Percentiles rank a stretch among this genome's conserved stretches.
Conservation (phyloP, 257 asterid genomes). For the Coffea eugenioides region DNA sequence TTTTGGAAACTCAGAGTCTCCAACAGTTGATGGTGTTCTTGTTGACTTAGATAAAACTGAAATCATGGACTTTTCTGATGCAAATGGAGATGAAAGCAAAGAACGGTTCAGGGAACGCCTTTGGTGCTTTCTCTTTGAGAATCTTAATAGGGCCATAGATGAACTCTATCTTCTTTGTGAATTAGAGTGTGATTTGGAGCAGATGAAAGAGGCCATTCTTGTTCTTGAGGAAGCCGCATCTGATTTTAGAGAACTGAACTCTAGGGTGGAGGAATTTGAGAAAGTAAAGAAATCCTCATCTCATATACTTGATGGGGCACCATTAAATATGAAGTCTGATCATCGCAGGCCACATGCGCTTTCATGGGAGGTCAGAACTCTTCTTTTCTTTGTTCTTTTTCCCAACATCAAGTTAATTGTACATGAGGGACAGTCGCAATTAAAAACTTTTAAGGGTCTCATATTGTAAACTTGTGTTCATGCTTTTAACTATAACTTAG, state of each 20-base stretch:
- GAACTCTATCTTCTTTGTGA: constrained; percentile 99
- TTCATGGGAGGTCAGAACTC: constrained; percentile 94
- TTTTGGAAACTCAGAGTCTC: constrained; percentile 30
- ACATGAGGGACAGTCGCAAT: neutral
- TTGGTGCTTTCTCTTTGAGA: constrained; percentile 99
- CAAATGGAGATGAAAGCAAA: constrained; percentile 66
- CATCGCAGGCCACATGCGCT: constrained; percentile 99
- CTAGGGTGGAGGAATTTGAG: constrained; percentile 91
- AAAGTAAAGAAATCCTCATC: constrained; percentile 60
- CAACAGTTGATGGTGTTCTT: constrained; percentile 29
- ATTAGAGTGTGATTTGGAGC: constrained; percentile 94
- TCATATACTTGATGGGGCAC: constrained; percentile 55
- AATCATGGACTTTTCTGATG: constrained; percentile 35
- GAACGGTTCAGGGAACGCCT: constrained; percentile 98
- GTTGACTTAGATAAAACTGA: constrained; percentile 39
- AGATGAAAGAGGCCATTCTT: constrained; percentile 89
- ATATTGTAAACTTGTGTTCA: neutral
- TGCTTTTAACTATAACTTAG: neutral
- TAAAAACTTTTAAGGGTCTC: neutral
- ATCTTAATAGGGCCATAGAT: constrained; percentile 91
- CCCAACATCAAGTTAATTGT: neutral
- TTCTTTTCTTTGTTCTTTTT: neutral
- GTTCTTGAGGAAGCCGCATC: constrained; percentile 98
- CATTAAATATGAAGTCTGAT: constrained; percentile 67
- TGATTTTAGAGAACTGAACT: constrained; percentile 78